Conservation (phyloP, 176 grass and related monocot genomes). For the Dendrocalamus sinicus region DNA sequence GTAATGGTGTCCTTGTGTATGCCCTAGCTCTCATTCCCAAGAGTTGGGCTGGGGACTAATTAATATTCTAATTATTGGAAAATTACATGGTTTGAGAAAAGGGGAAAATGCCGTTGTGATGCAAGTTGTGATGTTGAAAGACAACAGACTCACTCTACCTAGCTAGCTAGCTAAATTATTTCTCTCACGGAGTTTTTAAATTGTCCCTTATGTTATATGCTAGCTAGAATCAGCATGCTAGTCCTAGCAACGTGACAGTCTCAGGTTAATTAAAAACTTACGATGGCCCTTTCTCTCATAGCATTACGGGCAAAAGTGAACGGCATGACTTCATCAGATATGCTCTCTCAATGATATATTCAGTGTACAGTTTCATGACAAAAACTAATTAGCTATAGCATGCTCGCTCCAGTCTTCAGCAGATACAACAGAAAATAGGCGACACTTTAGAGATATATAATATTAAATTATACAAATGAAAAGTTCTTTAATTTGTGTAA, state of each 20-base stretch:
- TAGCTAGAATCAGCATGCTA: not conserved
- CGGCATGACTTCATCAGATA: not conserved
- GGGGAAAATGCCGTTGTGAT: not conserved
- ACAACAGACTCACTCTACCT: not conserved
- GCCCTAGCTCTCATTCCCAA: constrained; percentile 25
- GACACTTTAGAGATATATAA: not conserved
- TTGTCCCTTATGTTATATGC: not conserved
- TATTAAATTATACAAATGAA: not conserved
- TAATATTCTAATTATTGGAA: not conserved
- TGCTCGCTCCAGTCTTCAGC: too few species aligned
- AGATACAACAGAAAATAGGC: not conserved
- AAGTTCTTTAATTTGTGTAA: not conserved
- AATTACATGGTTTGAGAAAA: constrained; percentile 11
- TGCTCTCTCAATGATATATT: not conserved
- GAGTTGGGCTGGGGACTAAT: not conserved
- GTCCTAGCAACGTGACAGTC: not conserved
- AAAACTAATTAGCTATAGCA: too few species aligned
- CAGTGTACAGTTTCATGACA: too few species aligned
- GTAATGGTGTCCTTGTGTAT: constrained; percentile 7
- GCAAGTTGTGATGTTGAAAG: not conserved
- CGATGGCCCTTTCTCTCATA: not conserved
- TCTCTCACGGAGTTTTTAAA: not conserved
- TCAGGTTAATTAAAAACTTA: not conserved
- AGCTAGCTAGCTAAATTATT: not conserved
- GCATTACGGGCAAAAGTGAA: not conserved